Percentiles rank a stretch among this genome's conserved stretches.
Evolutionary conservation across 306 rosid genomes (phyloP).

Genomic region (Carpinus viminea): DNA sequence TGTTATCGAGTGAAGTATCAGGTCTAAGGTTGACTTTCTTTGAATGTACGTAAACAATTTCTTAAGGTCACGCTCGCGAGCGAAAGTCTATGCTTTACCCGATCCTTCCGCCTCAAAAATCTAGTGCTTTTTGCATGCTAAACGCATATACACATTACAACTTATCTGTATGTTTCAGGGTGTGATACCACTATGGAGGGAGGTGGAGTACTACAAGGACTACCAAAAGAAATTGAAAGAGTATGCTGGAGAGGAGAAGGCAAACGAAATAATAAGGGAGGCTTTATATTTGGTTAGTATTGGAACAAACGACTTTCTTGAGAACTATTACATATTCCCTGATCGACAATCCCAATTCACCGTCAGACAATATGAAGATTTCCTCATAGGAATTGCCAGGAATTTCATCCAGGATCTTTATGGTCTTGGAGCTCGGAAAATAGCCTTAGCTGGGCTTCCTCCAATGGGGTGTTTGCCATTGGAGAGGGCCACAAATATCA

Average conservation of each 20-base stretch:
- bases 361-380: constrained; percentile 46
- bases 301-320: constrained; percentile 69
- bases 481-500: constrained; percentile 46
- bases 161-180: constrained; percentile 20
- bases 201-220: constrained; percentile 59
- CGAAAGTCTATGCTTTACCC: no score
- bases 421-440: constrained; percentile 55
- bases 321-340: constrained; percentile 48
- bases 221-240: constrained; percentile 46
- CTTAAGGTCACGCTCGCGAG: no score
- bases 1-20: no score
- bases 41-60: no score
- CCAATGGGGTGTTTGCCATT: constrained; percentile 76
- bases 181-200: constrained; percentile 73
- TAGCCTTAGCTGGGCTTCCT: constrained; percentile 56
- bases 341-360: constrained; percentile 37
- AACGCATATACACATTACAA: no score
- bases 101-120: no score
- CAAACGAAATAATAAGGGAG: constrained; percentile 39
- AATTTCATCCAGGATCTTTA: constrained; percentile 45
- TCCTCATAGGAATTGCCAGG: constrained; percentile 46
- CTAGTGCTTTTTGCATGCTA: no score
- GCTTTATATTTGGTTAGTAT: constrained; percentile 58
- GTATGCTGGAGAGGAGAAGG: constrained; percentile 39
- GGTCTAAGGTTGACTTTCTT: no score